phyloP scores from a whole-genome alignment of 164 flowering plant species.

The Vitis labrusca region DNA sequence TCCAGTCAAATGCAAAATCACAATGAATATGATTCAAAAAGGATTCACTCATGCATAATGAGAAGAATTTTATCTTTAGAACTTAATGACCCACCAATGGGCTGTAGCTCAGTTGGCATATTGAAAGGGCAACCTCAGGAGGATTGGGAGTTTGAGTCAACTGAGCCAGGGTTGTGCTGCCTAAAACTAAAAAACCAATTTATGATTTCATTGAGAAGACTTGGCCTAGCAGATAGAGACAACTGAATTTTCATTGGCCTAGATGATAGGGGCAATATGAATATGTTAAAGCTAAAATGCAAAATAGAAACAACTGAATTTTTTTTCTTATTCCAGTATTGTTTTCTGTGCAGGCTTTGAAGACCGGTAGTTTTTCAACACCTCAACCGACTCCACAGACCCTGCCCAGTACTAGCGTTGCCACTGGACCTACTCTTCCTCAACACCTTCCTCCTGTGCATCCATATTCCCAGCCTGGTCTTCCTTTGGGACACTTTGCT shows the following conservation, averaged over 20 bases:
- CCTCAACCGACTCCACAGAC: conserved; percentile 60
- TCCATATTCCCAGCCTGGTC: conserved; percentile 82
- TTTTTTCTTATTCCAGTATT: neutral
- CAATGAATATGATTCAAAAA: neutral
- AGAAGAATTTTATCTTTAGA: neutral
- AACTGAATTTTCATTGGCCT: too few relatives aligned
- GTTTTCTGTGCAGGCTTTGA: conserved; percentile 50
- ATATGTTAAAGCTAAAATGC: too few relatives aligned
- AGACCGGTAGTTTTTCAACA: conserved; percentile 48
- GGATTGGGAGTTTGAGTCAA: too few relatives aligned
- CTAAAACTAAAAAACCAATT: too few relatives aligned
- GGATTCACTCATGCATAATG: neutral
- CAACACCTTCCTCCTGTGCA: conserved; percentile 70
- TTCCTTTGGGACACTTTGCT: conserved; percentile 81
- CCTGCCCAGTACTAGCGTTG: conserved; percentile 49
- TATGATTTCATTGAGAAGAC: too few relatives aligned
- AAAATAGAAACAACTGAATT: too few relatives aligned
- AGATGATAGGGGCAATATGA: too few relatives aligned
- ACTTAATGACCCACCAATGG: neutral
- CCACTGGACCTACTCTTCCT: conserved; percentile 72
- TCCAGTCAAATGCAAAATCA: too few relatives aligned
- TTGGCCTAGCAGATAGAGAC: too few relatives aligned
- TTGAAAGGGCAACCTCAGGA: too few relatives aligned
- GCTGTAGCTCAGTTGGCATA: neutral
- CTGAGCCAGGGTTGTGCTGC: too few relatives aligned